Base-by-base conservation (phyloP, 352 stramenopile species). In the Salisapilia sapeloensis region DNA sequence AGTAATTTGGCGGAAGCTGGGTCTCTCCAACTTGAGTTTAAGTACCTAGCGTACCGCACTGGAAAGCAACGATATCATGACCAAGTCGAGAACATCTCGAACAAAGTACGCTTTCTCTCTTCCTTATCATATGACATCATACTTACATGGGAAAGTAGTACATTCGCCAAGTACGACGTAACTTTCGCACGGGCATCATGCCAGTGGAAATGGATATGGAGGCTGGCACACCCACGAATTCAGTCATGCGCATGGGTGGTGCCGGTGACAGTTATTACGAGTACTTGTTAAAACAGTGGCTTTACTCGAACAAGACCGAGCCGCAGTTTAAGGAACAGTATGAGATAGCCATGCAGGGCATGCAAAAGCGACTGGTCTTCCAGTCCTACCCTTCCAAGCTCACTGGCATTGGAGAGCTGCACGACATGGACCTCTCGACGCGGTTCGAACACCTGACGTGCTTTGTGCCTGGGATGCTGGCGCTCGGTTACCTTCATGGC, bases 361-460 rank as follows among this genome's bases (percentile, higher is more conserved):
- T 82, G 35, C 65, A 54, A 38, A 36, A 53, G 21, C 60, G 60
- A 15, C 50, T 85, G 6, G 43, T 82, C 17, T 51, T 42, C 6
- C 63, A 54, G 33, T 74, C 61, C 21, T 60, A 77, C 25, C 60
- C 66, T 8, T 79, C 64, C n/a, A 52, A 59, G 0, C 44, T 67
- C 2, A 48, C 63, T 12, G 79, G 81, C 29, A 71, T 87, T 38
- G 69, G 60, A 2, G 76, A 86, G 53, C 48, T 79, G 17, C 50
- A 78, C 12, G 35, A 60, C 24, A 56, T 48, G 22, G 42, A 62
- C 11, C 48, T 86, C 2, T 40, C 56, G 18, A 57, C 61, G 16
- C 78, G 80, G 45, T 87, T 86, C 66, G 75, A 95, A 43, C 85
- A 96, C 41, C 49, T 95, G 24, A 62, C 89, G 20, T 96, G 85